Evolutionary conservation across 768 basidiomycete genomes (phyloP).

Genomic region (Tricholoma furcatifolium): DNA sequence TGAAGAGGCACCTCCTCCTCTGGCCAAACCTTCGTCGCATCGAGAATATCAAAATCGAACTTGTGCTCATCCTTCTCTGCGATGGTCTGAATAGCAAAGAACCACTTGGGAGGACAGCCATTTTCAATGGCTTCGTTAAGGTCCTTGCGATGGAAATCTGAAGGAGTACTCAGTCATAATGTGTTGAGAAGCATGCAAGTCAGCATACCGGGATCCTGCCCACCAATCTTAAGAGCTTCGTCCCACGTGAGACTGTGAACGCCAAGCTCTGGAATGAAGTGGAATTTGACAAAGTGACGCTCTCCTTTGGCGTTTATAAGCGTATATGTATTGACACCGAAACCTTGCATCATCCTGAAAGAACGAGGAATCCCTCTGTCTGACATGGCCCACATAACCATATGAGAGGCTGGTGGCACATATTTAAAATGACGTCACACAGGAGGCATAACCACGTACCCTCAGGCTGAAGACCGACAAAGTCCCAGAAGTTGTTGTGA

Average conservation of each 20-base stretch:
- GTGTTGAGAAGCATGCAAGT: neutral
- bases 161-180: neutral
- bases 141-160: slow-evolving; percentile 86
- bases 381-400: slow-evolving; percentile 84
- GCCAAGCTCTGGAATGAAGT: slow-evolving; percentile 79
- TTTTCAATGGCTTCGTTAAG: slow-evolving; percentile 78
- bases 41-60: slow-evolving; percentile 86
- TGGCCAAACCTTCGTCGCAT: slow-evolving; percentile 86
- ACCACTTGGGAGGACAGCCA: slow-evolving; percentile 75
- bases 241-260: slow-evolving; percentile 88
- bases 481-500: slow-evolving; percentile 91
- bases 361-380: slow-evolving; percentile 85
- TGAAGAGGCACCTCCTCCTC: slow-evolving; percentile 78
- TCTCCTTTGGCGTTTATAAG: slow-evolving; percentile 66
- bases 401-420: slow-evolving; percentile 55
- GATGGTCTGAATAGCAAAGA: slow-evolving; percentile 73
- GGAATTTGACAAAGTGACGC: slow-evolving; percentile 85
- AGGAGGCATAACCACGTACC: slow-evolving; percentile 30
- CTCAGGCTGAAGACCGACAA: slow-evolving; percentile 68
- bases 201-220: slow-evolving; percentile 73
- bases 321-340: slow-evolving; percentile 84
- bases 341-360: slow-evolving; percentile 87
- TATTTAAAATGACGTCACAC: neutral
- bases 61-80: slow-evolving; percentile 71
- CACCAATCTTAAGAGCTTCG: slow-evolving; percentile 78